These are phyloP conservation scores for Stagonosporopsis cucurbitacearum DNA, from an alignment of 2,329 filamentous ascomycete genomes.

Conservation along the genomic window DNA sequence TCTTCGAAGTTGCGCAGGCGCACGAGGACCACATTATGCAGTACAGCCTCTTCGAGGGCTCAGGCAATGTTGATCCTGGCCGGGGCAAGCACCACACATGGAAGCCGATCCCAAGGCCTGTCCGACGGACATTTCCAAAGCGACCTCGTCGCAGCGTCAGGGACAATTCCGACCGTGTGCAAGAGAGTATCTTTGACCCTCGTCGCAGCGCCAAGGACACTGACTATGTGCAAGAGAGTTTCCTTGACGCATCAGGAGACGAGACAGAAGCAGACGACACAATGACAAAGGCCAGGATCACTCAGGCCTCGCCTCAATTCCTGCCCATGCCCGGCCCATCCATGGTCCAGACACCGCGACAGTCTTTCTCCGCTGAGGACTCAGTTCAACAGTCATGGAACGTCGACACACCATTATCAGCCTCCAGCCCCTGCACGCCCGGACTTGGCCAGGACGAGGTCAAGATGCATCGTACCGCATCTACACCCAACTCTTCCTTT, in stretches of 20 bases:
- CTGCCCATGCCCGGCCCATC: background rate
- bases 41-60: conserved; percentile 34
- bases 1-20: conserved; percentile 38
- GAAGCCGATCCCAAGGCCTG: conserved; percentile 29
- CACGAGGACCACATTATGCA: conserved; percentile 40
- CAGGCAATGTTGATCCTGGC: conserved; percentile 25
- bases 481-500: conserved; percentile 16
- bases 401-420: background rate
- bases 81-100: conserved; percentile 35
- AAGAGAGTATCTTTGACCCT: conserved; percentile 4
- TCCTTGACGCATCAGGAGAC: conserved; percentile 21
- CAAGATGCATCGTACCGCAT: conserved; percentile 4
- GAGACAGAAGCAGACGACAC: conserved; percentile 35
- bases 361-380: background rate
- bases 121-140: conserved; percentile 18
- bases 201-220: conserved; percentile 2
- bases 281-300: background rate
- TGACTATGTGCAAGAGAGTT: background rate
- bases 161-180: background rate
- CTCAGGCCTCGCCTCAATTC: background rate
- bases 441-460: conserved; percentile 1
- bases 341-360: background rate
- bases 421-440: conserved; percentile 8
- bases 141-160: conserved; percentile 15
- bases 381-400: background rate